Percentiles rank a stretch among this genome's conserved stretches.
phyloP scores from a whole-genome alignment of 225 moss, liverwort and hornwort species.

The Anthoceros angustus region DNA sequence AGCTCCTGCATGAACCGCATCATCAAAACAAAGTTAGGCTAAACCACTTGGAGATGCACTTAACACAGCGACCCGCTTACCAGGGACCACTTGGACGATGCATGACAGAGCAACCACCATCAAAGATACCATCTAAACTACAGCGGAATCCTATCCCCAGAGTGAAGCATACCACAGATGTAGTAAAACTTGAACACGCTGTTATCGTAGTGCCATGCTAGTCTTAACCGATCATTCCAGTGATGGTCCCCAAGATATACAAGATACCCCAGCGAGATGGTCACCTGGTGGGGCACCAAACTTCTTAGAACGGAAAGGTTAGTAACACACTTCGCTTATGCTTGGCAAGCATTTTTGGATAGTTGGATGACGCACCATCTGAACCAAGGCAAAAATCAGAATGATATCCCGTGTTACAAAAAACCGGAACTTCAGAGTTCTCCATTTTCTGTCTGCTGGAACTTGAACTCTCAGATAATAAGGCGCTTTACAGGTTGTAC shows the following conservation, averaged over 20 bases:
- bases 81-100: no score
- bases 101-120: no score
- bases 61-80: no score
- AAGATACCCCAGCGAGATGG: conserved; percentile 23
- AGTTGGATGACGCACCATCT: conserved; percentile 21
- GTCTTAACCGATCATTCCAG: conserved; percentile 30
- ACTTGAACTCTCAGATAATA: conserved; percentile 46
- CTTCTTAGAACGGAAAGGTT: background rate
- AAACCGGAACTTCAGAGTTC: conserved; percentile 41
- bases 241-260: conserved; percentile 29
- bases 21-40: background rate
- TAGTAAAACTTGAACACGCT: conserved; percentile 36
- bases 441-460: conserved; percentile 44
- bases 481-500: conserved; percentile 44
- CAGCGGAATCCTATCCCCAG: background rate
- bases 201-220: conserved; percentile 33
- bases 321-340: background rate
- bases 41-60: no score
- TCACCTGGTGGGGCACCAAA: conserved; percentile 20
- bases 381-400: conserved; percentile 29
- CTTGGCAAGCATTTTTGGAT: background rate
- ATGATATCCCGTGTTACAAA: conserved; percentile 43
- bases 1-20: conserved; percentile 26
- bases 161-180: conserved; percentile 25
- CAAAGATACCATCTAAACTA: background rate